Base-by-base conservation (phyloP, 2,329 filamentous ascomycete species). In the Pseudovirgaria hyperparasitica region DNA sequence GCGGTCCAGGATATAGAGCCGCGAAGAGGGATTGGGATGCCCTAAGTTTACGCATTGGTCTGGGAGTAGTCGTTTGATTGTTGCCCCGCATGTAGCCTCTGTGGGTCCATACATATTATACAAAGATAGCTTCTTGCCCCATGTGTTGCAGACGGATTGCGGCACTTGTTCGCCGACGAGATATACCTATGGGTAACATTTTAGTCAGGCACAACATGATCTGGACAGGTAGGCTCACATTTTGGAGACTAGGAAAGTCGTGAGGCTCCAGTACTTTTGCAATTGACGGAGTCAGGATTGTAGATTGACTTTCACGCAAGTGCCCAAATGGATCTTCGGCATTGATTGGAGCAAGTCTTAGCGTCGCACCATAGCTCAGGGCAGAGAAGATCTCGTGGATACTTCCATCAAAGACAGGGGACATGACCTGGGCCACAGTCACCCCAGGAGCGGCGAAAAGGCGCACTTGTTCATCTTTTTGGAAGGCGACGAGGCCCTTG, bases 41-140 rank as follows among this genome's bases (percentile, higher is more conserved):
- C 58, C 58, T 6, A 62, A 36, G 0, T 46, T 57, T 2, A 63
- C 54, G 1, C 39, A 30, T 17, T 43, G 6, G 0, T 37, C 29
- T 0, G 42, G 34, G 0, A 12, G 21, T 0, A 60, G 35, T 4
- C 26, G 25, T 22, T 52, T 44, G 19, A 57, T 52, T 1, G 50
- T 56, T 0, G 51, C 49, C 5, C 51, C 54, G 26, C 49, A 50
- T 1, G 55, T 61, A 3, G 34, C 47, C 34, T 62, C 59, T 0
- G 55, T 58, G 5, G 60, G 60, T 0, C 59, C 59, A 28, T 62
- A 64, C 45, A 54, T 52, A 33, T 63, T 63, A 38, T 50, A 60
- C 1, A 58, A 14, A 2, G 15, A 19, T 15, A 32, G 43, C n/a
- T 23, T 24, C 5, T 20, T 12, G 3, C 46, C 33, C 58, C 58